Conservation (phyloP, 2,329 filamentous ascomycete genomes). For the Aspergillus ochraceoroseus region DNA sequence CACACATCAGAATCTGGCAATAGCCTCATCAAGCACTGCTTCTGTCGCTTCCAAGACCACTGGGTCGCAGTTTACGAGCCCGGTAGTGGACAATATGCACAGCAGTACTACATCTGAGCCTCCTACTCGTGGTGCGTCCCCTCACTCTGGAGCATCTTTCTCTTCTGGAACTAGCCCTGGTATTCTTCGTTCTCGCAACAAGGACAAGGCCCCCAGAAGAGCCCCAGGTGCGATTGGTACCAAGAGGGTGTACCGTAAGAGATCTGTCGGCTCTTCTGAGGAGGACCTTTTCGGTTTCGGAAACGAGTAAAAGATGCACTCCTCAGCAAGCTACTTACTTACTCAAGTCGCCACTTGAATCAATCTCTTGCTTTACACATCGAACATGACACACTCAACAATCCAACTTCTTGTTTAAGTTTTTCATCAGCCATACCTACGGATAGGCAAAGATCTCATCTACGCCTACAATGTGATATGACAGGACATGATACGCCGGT, state of each 20-base stretch:
- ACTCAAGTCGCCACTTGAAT: too few species aligned
- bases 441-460: not conserved
- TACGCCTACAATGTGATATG: slow-evolving; percentile 2
- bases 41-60: slow-evolving; percentile 18
- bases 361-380: not conserved
- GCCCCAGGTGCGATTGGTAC: slow-evolving; percentile 17
- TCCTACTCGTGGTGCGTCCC: slow-evolving; percentile 19
- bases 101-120: slow-evolving; percentile 16
- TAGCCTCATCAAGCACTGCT: slow-evolving; percentile 13
- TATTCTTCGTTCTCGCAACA: slow-evolving; percentile 10
- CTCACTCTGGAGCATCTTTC: slow-evolving; percentile 15
- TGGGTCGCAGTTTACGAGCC: slow-evolving; percentile 14
- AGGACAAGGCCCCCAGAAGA: slow-evolving; percentile 9
- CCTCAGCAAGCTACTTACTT: not conserved
- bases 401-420: too few species aligned
- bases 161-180: slow-evolving; percentile 21
- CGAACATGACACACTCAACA: too few species aligned
- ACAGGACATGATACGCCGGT: slow-evolving; percentile 4
- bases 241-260: slow-evolving; percentile 13
- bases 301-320: slow-evolving; percentile 7
- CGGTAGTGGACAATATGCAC: slow-evolving; percentile 11
- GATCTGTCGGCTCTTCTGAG: slow-evolving; percentile 15
- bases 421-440: not conserved
- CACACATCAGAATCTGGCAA: slow-evolving; percentile 9
- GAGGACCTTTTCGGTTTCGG: slow-evolving; percentile 17